Conservation (phyloP, 176 grass and related monocot genomes). For the Avena insularis region DNA sequence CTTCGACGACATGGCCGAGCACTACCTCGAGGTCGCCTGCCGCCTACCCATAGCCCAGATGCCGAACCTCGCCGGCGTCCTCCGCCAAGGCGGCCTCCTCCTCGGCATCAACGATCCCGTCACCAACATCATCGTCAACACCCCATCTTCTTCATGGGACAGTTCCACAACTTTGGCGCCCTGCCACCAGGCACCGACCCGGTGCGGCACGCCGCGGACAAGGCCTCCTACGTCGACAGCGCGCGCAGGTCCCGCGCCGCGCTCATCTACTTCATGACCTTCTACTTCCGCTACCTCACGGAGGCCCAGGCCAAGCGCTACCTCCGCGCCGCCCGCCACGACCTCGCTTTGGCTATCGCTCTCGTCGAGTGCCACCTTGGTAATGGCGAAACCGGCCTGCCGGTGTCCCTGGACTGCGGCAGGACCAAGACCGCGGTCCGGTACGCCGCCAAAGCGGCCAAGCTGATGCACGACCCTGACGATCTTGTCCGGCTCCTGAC, state of each 20-base stretch:
- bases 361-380: neutral
- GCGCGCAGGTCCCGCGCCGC: neutral
- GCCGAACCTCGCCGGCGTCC: neutral
- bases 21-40: neutral
- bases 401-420: neutral
- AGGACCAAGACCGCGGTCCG: neutral
- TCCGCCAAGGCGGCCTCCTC: neutral
- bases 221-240: neutral
- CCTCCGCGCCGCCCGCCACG: neutral
- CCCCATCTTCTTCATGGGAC: neutral
- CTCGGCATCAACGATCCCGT: neutral
- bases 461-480: neutral
- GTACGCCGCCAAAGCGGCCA: neutral
- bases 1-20: neutral
- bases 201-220: neutral
- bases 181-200: neutral
- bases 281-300: neutral
- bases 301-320: neutral
- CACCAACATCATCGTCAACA: neutral
- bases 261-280: neutral
- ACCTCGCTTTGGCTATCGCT: neutral
- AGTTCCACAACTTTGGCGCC: neutral
- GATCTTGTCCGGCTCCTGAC: neutral
- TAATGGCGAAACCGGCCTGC: neutral
- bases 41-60: neutral